Conservation (phyloP, 768 basidiomycete genomes). For the Suillus decipiens region DNA sequence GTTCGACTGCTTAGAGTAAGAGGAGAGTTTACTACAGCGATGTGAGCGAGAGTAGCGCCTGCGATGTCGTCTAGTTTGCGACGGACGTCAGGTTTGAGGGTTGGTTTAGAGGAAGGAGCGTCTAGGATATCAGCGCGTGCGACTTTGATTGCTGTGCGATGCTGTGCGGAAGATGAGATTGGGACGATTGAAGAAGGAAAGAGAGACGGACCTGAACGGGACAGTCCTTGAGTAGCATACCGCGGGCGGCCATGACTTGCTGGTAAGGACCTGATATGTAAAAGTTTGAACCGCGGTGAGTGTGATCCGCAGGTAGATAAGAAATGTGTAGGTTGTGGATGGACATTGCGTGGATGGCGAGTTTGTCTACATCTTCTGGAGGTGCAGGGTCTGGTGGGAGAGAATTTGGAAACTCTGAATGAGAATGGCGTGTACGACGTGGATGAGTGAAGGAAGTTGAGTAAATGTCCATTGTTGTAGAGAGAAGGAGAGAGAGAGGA, state of each 20-base stretch:
- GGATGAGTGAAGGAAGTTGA: constrained; percentile 93
- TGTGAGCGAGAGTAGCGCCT: constrained; percentile 87
- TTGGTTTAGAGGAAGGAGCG: constrained; percentile 72
- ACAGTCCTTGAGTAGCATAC: constrained; percentile 86
- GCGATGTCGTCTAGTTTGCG: constrained; percentile 93
- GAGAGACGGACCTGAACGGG: constrained; percentile 68
- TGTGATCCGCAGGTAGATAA: constrained; percentile 71
- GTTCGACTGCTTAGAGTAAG: constrained; percentile 73
- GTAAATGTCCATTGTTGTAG: constrained; percentile 81
- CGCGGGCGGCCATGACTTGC: constrained; percentile 89
- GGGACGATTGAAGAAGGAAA: constrained; percentile 11
- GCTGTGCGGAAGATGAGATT: constrained; percentile 43
- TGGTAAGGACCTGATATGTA: constrained; percentile 89
- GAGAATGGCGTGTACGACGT: constrained; percentile 72
- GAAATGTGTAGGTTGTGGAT: constrained; percentile 84
- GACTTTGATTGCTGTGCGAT: constrained; percentile 85
- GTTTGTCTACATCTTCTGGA: constrained; percentile 76
- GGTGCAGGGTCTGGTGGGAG: constrained; percentile 38
- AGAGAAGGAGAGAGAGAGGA: constrained; percentile 12
- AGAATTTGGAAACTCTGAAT: constrained; percentile 44
- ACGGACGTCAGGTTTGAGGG: constrained; percentile 80
- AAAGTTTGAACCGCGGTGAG: constrained; percentile 78
- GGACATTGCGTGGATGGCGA: constrained; percentile 77
- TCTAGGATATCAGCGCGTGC: constrained; percentile 93
- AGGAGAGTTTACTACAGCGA: constrained; percentile 90